Conservation (phyloP, 805 yeast genomes). For the Saccharomycopsis babjevae region DNA sequence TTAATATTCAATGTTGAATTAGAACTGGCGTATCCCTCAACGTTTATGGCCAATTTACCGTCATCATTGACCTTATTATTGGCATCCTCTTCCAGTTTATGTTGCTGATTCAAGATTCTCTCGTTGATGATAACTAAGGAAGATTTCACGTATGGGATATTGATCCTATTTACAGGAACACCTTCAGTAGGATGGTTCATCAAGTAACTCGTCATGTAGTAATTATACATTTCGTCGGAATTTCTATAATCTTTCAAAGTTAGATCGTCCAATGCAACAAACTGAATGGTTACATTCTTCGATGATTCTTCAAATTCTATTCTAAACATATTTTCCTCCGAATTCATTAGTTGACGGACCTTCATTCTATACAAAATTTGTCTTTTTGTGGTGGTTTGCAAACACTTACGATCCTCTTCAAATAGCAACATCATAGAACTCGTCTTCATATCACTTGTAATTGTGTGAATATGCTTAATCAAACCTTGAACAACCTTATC, state of each 20-base stretch:
- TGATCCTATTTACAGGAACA: constrained; percentile 63
- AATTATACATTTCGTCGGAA: constrained; percentile 80
- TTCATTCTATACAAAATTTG: constrained; percentile 88
- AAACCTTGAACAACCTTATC: constrained; percentile 67
- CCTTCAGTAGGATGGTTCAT: constrained; percentile 98
- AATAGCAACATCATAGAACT: constrained; percentile 72
- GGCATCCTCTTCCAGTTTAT: constrained; percentile 19
- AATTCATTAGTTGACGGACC: constrained; percentile 69
- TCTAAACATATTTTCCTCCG: constrained; percentile 89
- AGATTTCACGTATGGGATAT: constrained; percentile 66
- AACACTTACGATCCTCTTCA: constrained; percentile 62
- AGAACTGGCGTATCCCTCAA: constrained; percentile 57
- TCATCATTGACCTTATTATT: not conserved
- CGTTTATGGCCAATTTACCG: constrained; percentile 16
- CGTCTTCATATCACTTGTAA: constrained; percentile 69
- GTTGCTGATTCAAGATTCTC: not conserved
- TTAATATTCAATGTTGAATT: constrained; percentile 64
- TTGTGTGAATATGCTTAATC: constrained; percentile 75
- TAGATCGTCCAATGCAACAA: constrained; percentile 78
- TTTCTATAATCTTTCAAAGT: constrained; percentile 64
- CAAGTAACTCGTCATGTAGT: constrained; percentile 83
- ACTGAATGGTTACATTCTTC: constrained; percentile 57
- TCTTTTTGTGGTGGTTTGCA: constrained; percentile 64
- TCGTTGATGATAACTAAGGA: constrained; percentile 32
- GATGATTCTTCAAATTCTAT: constrained; percentile 53